A percentile compares a stretch with the other conserved stretches of the same genome.
These are phyloP conservation scores for Leishmania tropica DNA, from an alignment of 208 protist species.

Conservation along the genomic window DNA sequence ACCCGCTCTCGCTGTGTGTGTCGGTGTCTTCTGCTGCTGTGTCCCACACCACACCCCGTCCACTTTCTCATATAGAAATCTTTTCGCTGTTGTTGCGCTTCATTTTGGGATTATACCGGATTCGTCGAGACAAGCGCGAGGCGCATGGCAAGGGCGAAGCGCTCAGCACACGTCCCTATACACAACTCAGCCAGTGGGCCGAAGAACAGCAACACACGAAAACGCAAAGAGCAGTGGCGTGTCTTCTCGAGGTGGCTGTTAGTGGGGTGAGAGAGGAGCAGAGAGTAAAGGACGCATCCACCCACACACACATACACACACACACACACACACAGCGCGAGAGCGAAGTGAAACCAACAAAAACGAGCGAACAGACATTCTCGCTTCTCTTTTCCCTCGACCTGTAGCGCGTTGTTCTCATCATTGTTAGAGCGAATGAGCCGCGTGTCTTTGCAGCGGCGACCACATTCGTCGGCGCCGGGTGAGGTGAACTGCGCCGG, in stretches of 20 bases:
- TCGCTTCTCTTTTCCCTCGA: not conserved
- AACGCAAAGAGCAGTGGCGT: not conserved
- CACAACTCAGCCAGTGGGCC: not conserved
- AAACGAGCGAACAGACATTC: not conserved
- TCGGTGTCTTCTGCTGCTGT: not conserved
- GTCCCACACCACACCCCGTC: not conserved
- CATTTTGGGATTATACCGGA: not conserved
- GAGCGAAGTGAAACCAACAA: not conserved
- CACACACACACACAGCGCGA: not conserved
- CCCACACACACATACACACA: not conserved
- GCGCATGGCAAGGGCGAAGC: not conserved
- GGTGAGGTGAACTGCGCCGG: not conserved
- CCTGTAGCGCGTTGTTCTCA: not conserved
- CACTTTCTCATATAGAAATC: not conserved
- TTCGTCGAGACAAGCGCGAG: not conserved
- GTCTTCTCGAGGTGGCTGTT: not conserved
- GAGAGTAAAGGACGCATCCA: not conserved
- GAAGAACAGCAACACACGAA: not conserved
- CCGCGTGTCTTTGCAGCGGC: not conserved
- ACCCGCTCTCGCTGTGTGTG: not conserved
- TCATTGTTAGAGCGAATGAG: not conserved
- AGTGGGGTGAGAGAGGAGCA: not conserved
- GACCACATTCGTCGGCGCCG: slow-evolving; percentile 4
- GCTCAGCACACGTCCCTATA: not conserved
- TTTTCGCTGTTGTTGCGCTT: no score